Evolutionary conservation across 2,329 filamentous ascomycete species (phyloP), one percentile per base, ranked within the genome.

Genomic region (Dothidotthia symphoricarpi): DNA sequence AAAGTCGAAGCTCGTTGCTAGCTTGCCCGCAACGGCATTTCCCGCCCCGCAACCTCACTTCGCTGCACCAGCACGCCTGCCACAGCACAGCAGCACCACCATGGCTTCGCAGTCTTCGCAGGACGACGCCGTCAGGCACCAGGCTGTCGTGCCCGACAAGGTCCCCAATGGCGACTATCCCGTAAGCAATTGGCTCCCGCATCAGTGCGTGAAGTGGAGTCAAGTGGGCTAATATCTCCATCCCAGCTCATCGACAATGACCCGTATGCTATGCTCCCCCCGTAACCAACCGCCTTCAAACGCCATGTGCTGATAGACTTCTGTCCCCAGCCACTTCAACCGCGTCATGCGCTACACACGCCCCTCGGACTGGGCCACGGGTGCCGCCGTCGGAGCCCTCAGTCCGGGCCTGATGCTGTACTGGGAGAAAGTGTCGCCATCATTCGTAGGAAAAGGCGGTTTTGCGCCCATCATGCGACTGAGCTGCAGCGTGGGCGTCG

Each of bases 171-270:
- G 86, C 59, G 84, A 93, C 45, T 97, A 87, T 69, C 91, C 91
- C 42, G 93, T 97, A 75, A 63, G 87, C 75, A 38, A 45, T 51
- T 40, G 53, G 39, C 28, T 39, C 41, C 38, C 57, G 48, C n/a
- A n/a, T n/a, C n/a, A n/a, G n/a, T n/a, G n/a, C n/a, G n/a, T n/a
- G n/a, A n/a, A n/a, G n/a, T n/a, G n/a, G n/a, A n/a, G n/a, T n/a
- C n/a, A n/a, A n/a, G 5, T 22, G 19, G 19, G 52, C 63, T 66
- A 60, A 65, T 22, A 5, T 5, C 9, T 50, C 26, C 27, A 17
- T 35, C 35, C 33, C 73, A 98, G 93, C 86, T 97, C 74, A 97
- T 98, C 72, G 93, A 98, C 76, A 94, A 88, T 75, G 93, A 98
- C 72, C 93, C 93, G 90, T 96, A 90, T 67, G 84, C 70, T 47